Percentiles rank a stretch among this genome's conserved stretches.
Evolutionary conservation across 1,139 yeast species (phyloP).

Genomic region (Protomyces macrosporus): DNA sequence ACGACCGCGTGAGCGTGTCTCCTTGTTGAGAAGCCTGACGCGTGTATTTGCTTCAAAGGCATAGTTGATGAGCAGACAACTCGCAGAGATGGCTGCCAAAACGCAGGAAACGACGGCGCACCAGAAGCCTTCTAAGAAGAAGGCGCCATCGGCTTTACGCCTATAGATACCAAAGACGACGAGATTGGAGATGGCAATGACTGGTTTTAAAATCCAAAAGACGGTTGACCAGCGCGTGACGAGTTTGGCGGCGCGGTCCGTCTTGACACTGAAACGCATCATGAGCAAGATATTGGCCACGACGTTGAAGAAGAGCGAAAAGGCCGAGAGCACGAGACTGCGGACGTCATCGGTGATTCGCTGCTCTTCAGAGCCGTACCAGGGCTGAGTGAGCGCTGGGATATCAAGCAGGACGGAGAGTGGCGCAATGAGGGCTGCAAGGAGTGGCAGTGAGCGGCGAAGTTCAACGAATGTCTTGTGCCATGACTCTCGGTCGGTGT

Average conservation of each 20-base stretch:
- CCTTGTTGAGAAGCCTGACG: slow-evolving; percentile 4
- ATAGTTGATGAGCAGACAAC: slow-evolving; percentile 1
- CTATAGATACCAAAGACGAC: slow-evolving; percentile 8
- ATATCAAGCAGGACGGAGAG: slow-evolving; percentile 13
- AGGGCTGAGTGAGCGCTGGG: slow-evolving; percentile 22
- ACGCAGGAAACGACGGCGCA: slow-evolving; percentile 17
- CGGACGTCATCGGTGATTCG: slow-evolving; percentile 9
- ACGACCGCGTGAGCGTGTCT: slow-evolving; percentile 13
- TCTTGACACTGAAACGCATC: slow-evolving; percentile 10
- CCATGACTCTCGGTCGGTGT: neutral
- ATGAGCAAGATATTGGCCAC: slow-evolving; percentile 11
- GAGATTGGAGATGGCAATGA: slow-evolving; percentile 9
- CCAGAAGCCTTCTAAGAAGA: slow-evolving; percentile 22
- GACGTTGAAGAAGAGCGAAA: slow-evolving; percentile 9
- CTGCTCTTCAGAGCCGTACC: slow-evolving; percentile 18
- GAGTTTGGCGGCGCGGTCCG: neutral
- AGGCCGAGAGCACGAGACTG: slow-evolving; percentile 7
- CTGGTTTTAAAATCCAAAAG: slow-evolving; percentile 16
- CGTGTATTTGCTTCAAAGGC: slow-evolving; percentile 6
- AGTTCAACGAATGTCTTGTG: neutral
- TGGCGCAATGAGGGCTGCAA: slow-evolving; percentile 19
- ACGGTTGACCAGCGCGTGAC: slow-evolving; percentile 2
- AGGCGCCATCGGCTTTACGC: neutral
- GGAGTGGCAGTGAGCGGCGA: slow-evolving; percentile 5
- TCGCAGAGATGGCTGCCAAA: slow-evolving; percentile 4